A percentile compares a stretch with the other conserved stretches of the same genome.
Conservation (phyloP, 1,139 yeast species). For the Magnusiomyces tetraspermus region DNA sequence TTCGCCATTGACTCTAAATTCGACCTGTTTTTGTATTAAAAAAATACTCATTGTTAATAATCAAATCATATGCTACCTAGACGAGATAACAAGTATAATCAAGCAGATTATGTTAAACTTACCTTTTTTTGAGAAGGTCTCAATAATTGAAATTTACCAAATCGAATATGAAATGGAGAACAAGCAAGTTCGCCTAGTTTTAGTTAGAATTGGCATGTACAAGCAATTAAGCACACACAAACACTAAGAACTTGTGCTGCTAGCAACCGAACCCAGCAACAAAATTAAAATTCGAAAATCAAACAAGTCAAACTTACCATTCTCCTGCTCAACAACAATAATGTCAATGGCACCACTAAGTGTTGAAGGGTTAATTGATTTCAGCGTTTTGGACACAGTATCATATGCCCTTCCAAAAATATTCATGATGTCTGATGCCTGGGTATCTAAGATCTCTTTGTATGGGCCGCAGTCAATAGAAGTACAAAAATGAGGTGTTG, state of each 20-base stretch:
- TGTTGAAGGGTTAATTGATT: constrained; percentile 92
- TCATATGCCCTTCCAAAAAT: constrained; percentile 95
- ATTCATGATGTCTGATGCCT: constrained; percentile 78
- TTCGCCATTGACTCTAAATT: constrained; percentile 73
- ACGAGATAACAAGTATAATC: neutral
- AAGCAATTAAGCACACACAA: too few species aligned
- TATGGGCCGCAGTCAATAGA: too few species aligned
- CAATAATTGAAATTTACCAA: constrained; percentile 85
- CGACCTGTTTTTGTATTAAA: constrained; percentile 43
- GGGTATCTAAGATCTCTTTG: neutral
- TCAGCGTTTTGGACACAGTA: constrained; percentile 93
- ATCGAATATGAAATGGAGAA: constrained; percentile 93
- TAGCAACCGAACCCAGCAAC: too few species aligned
- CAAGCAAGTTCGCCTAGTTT: constrained; percentile 61
- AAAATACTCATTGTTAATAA: too few species aligned
- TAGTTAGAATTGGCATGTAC: too few species aligned
- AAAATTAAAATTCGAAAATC: neutral
- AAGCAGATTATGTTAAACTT: constrained; percentile 5
- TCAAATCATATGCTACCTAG: too few species aligned
- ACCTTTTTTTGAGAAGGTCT: constrained; percentile 91
- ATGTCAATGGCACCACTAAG: constrained; percentile 96
- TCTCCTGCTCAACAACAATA: constrained; percentile 87
- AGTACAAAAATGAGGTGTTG: too few species aligned
- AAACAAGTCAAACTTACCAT: constrained; percentile 34
- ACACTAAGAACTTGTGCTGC: too few species aligned